Percentiles rank a stretch among this genome's conserved stretches.
phyloP scores from a whole-genome alignment of 306 rosid genomes.

The Vicia villosa region DNA sequence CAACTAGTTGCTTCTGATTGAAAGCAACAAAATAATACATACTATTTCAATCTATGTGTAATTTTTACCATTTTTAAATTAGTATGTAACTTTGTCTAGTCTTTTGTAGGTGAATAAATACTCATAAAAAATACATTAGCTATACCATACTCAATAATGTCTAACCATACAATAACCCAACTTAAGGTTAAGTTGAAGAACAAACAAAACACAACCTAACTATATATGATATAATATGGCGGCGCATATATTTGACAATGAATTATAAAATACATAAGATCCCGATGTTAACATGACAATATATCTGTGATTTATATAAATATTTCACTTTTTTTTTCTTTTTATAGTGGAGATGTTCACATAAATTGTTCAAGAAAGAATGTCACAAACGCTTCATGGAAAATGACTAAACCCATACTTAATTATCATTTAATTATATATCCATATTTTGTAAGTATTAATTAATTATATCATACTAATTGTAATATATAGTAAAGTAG shows the following conservation, averaged over 20 bases:
- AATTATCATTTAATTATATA: slow-evolving; percentile 1
- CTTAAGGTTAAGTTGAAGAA: slow-evolving; percentile 25
- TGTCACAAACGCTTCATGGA: slow-evolving; percentile 1
- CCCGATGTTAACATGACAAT: slow-evolving; percentile 27
- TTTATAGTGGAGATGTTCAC: slow-evolving; percentile 17
- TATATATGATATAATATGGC: slow-evolving; percentile 6
- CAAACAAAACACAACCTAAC: slow-evolving; percentile 16
- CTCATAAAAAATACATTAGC: neutral
- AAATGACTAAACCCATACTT: slow-evolving; percentile 26
- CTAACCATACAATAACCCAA: slow-evolving; percentile 11
- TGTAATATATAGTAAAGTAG: slow-evolving; percentile 25
- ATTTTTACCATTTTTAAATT: neutral
- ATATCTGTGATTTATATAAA: neutral
- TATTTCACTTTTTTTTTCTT: slow-evolving; percentile 17
- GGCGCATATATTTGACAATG: slow-evolving; percentile 16
- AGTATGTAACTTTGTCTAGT: neutral
- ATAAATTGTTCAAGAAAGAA: slow-evolving; percentile 7
- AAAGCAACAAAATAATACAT: too few species aligned
- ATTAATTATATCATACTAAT: neutral
- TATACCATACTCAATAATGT: neutral
- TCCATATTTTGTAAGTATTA: slow-evolving; percentile 16
- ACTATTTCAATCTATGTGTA: neutral
- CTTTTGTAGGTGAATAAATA: neutral
- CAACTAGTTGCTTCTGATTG: neutral
- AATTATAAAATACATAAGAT: neutral